Evolutionary conservation across 108 stramenopile species (phyloP).

Genomic region (Nitzschia sp.): DNA sequence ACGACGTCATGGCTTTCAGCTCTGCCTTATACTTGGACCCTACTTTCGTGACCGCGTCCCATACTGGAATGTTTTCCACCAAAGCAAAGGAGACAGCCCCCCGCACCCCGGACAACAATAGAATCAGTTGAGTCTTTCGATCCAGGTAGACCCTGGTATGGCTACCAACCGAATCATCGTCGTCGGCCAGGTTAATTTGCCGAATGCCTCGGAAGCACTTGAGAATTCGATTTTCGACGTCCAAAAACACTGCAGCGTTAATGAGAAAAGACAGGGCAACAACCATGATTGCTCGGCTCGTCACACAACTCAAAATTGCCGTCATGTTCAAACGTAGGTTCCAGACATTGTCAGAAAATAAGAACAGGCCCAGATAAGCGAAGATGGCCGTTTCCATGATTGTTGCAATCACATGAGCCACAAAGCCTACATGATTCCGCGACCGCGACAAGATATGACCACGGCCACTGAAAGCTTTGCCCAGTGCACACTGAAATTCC

Average conservation of each 20-base stretch:
- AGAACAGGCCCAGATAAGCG: conserved; percentile 85
- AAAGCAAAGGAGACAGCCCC: conserved; percentile 89
- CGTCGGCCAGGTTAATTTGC: conserved; percentile 28
- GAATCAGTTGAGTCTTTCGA: conserved; percentile 64
- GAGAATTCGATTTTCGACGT: conserved; percentile 35
- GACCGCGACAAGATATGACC: conserved; percentile 59
- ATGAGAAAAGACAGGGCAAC: conserved; percentile 52
- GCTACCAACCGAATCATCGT: conserved; percentile 26
- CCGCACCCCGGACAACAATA: conserved; percentile 81
- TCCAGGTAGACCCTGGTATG: conserved; percentile 31
- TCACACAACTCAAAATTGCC: conserved; percentile 61
- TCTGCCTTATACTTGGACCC: conserved; percentile 78
- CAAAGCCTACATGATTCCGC: conserved; percentile 79
- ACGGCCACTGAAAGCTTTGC: conserved; percentile 36
- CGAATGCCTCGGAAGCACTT: conserved; percentile 19
- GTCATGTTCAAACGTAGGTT: conserved; percentile 56
- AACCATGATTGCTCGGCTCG: conserved; percentile 77
- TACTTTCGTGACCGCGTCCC: conserved; percentile 63
- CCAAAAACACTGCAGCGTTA: conserved; percentile 50
- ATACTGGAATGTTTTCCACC: conserved; percentile 84
- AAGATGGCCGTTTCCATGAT: conserved; percentile 86
- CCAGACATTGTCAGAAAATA: conserved; percentile 79
- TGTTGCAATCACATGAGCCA: conserved; percentile 69
- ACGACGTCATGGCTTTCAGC: conserved; percentile 84
- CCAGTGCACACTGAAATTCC: conserved; percentile 9